These are phyloP conservation scores for Hypericum perforatum DNA, from an alignment of 345 rosid species.

Conservation along the genomic window DNA sequence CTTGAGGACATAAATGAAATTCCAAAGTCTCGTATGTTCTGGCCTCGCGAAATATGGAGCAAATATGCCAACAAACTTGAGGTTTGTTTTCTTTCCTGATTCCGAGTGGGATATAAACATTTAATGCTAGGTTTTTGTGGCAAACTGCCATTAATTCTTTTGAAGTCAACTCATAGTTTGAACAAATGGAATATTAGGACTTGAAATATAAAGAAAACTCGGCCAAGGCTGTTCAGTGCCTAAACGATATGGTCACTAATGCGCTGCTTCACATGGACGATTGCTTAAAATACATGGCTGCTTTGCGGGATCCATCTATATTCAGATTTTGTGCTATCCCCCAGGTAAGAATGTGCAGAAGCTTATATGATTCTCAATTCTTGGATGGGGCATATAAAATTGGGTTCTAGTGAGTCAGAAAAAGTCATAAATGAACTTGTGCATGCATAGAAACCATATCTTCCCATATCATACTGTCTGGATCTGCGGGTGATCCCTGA, in stretches of 20 bases:
- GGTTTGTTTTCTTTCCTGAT: constrained; percentile 31
- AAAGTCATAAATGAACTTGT: too few species aligned
- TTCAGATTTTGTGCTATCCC: constrained; percentile 92
- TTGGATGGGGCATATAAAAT: neutral
- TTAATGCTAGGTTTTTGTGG: neutral
- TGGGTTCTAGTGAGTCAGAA: too few species aligned
- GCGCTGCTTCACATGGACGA: constrained; percentile 68
- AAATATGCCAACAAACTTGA: constrained; percentile 88
- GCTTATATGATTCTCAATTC: neutral
- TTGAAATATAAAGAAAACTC: constrained; percentile 78
- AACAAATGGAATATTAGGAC: constrained; percentile 38
- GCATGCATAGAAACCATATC: too few species aligned
- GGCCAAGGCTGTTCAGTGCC: constrained; percentile 69
- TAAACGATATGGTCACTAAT: constrained; percentile 93
- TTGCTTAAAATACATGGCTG: constrained; percentile 66
- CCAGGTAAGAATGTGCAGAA: constrained; percentile 29
- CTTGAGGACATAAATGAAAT: constrained; percentile 95
- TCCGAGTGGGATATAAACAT: neutral
- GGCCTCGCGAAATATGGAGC: constrained; percentile 93
- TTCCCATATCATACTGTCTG: neutral
- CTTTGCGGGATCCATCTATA: constrained; percentile 53
- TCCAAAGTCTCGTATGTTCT: constrained; percentile 96
- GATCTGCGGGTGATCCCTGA: neutral
- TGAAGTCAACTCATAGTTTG: constrained; percentile 2
- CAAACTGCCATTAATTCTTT: constrained; percentile 3